Base-by-base conservation (phyloP, 768 basidiomycete species). In the Exidia glandulosa region DNA sequence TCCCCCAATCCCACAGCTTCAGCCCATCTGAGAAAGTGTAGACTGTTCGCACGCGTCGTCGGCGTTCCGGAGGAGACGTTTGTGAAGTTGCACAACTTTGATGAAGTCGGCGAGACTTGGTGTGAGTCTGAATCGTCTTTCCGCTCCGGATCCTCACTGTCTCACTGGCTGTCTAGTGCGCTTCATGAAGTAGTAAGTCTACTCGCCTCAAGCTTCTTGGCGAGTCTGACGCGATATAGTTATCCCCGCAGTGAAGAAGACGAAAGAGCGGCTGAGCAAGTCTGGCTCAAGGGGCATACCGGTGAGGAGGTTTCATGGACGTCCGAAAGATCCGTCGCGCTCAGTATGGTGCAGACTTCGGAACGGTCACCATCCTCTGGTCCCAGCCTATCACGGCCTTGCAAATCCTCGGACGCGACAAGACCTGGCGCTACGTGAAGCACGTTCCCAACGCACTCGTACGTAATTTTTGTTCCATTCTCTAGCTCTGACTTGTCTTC, bases 231-330 rank as follows among this genome's bases (percentile, higher is more conserved):
- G n/a, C n/a, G n/a, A n/a, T n/a, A n/a, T 3, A 83, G 81, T 65
- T 79, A 79, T 62, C 81, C 80, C 2, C 75, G 79, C 29, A 70
- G 75, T 1, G 66, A 71, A 33, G 79, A 79, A 25, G 81, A 84
- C 10, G 82, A 82, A 61, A 59, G 52, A 7, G 76, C 77, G 63
- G 76, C 79, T 0, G 25, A 79, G 34, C 78, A 80, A 54, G 68
- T 74, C 9, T 75, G 74, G 74, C 65, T 75, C 59, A 74, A 74
- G 57, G 74, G 74, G 3, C 74, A 75, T 58, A 72, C 69, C 14
- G 74, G 74, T 74, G 52, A 56, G 55, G 31, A 1, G 25, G 3
- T 47, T 36, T 25, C n/a, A n/a, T n/a, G n/a, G n/a, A 6, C 23
- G 23, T 6, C 25, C 36, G 9, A 12, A 4, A 25, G 2, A n/a